Percentiles rank a stretch among this genome's conserved stretches.
These are phyloP conservation scores for Trametes hirsuta DNA, from an alignment of 1,284 basidiomycete species.

Conservation along the genomic window DNA sequence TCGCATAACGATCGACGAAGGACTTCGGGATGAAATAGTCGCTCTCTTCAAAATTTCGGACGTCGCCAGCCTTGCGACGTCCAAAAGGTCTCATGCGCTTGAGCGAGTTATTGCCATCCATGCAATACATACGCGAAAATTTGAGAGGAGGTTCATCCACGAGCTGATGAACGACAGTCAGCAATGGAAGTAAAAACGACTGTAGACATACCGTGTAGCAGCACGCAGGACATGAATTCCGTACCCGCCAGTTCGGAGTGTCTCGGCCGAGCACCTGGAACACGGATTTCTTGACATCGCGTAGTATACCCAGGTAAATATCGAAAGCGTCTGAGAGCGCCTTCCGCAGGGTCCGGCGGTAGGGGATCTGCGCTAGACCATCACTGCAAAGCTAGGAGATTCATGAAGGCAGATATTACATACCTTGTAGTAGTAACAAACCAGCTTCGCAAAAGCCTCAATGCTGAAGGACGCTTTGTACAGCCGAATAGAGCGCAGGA, in stretches of 20 bases:
- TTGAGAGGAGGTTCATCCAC: not conserved
- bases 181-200: not conserved
- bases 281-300: slow-evolving; percentile 21
- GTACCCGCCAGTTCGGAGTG: slow-evolving; percentile 30
- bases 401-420: too few relatives aligned
- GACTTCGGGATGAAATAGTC: slow-evolving; percentile 28
- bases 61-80: slow-evolving; percentile 17
- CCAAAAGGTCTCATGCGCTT: slow-evolving; percentile 10
- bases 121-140: not conserved
- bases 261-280: slow-evolving; percentile 25
- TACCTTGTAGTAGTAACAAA: too few relatives aligned
- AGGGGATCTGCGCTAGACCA: too few relatives aligned
- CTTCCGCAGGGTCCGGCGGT: slow-evolving; percentile 5
- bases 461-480: too few relatives aligned
- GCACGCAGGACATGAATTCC: slow-evolving; percentile 38
- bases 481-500: too few relatives aligned
- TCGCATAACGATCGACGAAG: slow-evolving; percentile 34
- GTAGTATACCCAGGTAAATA: slow-evolving; percentile 32
- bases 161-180: not conserved
- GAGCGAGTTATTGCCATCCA: too few relatives aligned
- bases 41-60: slow-evolving; percentile 17
- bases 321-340: slow-evolving; percentile 35
- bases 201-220: slow-evolving; percentile 28
- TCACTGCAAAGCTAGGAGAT: too few relatives aligned
- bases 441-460: too few relatives aligned